Evolutionary conservation across 106 monocot species (phyloP), one percentile per base, ranked within the genome.

Genomic region (Gastrodia elata): DNA sequence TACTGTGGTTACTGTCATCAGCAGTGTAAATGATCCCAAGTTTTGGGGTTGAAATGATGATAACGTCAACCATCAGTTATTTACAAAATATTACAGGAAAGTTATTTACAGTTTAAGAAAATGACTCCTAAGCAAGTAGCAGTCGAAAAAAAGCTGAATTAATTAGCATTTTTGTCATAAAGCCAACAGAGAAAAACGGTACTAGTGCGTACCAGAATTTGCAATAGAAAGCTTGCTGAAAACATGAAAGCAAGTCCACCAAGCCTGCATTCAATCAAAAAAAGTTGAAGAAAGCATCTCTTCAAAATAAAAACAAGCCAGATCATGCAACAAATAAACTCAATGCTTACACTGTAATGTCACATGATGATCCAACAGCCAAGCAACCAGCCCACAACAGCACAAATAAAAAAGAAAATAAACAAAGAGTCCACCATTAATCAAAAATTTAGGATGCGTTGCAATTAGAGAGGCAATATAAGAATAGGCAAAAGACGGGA

Each of bases 221-320:
- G 92, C 73, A 96, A 48, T 16, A 96, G 78, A 77, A 96, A 85
- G 77, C 95, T 87, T 64, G 95, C 32, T 13, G 95, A 96, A 77
- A 96, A 96, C 95, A 96, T 96, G 81, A 92, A 96, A 41, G 95
- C 95, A 73, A 96, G 89, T 80, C 92, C 95, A 84, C 79, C 92
- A 73, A 96, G 87, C 81, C 87, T 87, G 87, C 72, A 82, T 15
- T n/a, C n/a, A n/a, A 35, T 35, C 38, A 71, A 77, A 38, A 61
- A 36, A 11, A 68, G 38, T 68, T 24, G 55, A 59, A 40, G 77
- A 77, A 32, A 64, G 24, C 22, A 67, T n/a, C 6, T 67, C 5
- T 65, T 37, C 6, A 67, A 20, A 67, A 7, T 35, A 33, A 67
- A 67, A 65, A 38, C 18, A 67, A 61, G 61, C 7, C 37, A 33